phyloP scores from a whole-genome alignment of 208 protist genomes.

The Crithidia bombi region DNA sequence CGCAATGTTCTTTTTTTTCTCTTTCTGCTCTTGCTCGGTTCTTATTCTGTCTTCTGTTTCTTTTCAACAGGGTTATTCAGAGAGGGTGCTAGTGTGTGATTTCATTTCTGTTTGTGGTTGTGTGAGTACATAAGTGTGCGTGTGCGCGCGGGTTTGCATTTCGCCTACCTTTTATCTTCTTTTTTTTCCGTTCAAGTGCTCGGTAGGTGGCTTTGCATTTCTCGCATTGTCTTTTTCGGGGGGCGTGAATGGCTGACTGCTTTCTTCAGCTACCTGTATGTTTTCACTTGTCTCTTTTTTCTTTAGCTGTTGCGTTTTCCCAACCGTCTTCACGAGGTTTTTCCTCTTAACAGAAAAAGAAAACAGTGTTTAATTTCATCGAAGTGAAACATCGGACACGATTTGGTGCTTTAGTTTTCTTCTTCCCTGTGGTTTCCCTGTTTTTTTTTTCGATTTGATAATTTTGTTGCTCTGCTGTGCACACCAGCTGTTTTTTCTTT shows the following conservation, averaged over 20 bases:
- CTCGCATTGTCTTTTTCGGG: neutral
- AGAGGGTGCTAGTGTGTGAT: neutral
- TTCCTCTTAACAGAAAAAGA: neutral
- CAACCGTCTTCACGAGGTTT: neutral
- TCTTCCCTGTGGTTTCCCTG: no score
- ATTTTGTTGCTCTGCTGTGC: no score
- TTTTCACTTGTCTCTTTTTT: neutral
- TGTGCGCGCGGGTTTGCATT: no score
- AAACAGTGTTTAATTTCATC: no score
- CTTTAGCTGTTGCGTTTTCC: neutral
- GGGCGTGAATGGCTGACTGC: neutral
- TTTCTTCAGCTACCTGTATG: neutral
- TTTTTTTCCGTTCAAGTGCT: conserved; percentile 16
- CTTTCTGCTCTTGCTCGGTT: neutral
- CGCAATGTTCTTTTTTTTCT: neutral
- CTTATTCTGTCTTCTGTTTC: neutral
- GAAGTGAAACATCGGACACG: no score
- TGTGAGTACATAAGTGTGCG: neutral
- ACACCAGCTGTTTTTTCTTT: no score
- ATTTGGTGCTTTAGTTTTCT: no score
- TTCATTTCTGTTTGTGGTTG: neutral
- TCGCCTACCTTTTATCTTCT: neutral
- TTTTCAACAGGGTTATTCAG: no score
- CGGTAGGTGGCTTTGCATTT: conserved; percentile 6
- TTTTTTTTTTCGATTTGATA: no score